Percentiles rank a stretch among this genome's conserved stretches.
phyloP scores from a whole-genome alignment of 1,284 basidiomycete genomes.

The Apiotrichum akiyoshidainum region DNA sequence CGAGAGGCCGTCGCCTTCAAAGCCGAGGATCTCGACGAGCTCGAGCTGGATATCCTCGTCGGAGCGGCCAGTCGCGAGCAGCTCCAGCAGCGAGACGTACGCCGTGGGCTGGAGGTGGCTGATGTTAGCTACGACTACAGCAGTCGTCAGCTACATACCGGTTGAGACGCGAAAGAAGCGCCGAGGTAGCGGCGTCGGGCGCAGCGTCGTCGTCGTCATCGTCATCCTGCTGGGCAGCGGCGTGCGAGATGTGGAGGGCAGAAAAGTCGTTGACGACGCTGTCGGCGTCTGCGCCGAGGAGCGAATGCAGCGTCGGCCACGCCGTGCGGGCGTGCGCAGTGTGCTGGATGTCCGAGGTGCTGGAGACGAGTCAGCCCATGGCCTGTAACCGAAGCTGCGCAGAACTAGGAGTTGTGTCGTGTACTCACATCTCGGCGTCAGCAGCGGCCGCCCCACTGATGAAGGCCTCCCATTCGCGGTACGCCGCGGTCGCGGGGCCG shows the following conservation, averaged over 20 bases:
- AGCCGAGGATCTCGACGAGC: conserved; percentile 78
- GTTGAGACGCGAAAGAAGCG: conserved; percentile 11
- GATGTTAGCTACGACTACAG: conserved; percentile 4
- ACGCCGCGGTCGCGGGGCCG: conserved; percentile 11
- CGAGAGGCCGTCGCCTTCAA: conserved; percentile 60
- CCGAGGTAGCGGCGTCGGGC: not conserved
- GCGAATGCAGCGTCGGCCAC: conserved; percentile 20
- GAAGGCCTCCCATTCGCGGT: conserved; percentile 19
- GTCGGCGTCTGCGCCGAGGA: conserved; percentile 8
- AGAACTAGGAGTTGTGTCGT: no score
- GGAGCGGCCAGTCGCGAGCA: conserved; percentile 37
- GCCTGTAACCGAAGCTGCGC: not conserved
- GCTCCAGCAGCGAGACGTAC: conserved; percentile 32
- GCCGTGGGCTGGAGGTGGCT: conserved; percentile 25
- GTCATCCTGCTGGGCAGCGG: not conserved
- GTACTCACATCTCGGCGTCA: conserved; percentile 7
- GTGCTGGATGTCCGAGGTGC: not conserved
- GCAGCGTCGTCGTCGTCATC: not conserved
- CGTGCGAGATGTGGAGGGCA: not conserved
- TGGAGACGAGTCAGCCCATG: not conserved
- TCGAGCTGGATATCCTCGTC: conserved; percentile 75
- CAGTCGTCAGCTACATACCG: not conserved
- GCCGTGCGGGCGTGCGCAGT: conserved; percentile 7
- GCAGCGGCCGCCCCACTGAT: conserved; percentile 1
- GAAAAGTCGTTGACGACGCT: not conserved